phyloP scores from a whole-genome alignment of 2,329 filamentous ascomycete genomes.

The Pseudonectria foliicola region DNA sequence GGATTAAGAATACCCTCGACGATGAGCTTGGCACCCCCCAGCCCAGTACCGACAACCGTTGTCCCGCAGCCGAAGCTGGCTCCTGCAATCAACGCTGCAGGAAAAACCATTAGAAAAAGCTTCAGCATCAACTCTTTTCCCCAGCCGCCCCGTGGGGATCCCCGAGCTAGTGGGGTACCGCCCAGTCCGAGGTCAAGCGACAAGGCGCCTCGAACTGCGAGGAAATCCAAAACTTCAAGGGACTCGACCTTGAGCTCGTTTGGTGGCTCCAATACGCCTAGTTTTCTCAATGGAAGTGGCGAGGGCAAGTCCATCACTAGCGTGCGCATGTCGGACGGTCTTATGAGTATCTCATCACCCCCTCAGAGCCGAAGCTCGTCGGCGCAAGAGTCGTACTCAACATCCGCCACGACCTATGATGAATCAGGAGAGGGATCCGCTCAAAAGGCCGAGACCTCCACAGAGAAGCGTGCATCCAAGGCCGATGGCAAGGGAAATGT shows the following conservation, averaged over 20 bases:
- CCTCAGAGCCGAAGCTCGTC: slow-evolving; percentile 88
- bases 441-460: slow-evolving; percentile 23
- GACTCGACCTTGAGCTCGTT: slow-evolving; percentile 45
- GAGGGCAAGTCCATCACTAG: slow-evolving; percentile 68
- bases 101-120: slow-evolving; percentile 72
- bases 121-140: slow-evolving; percentile 94
- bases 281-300: slow-evolving; percentile 69
- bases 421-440: slow-evolving; percentile 56
- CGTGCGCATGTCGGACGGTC: slow-evolving; percentile 63
- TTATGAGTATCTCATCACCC: slow-evolving; percentile 72
- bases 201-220: slow-evolving; percentile 34
- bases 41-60: slow-evolving; percentile 45
- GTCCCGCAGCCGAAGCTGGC: slow-evolving; percentile 50
- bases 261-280: slow-evolving; percentile 49
- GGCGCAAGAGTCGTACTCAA: slow-evolving; percentile 85
- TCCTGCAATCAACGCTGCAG: slow-evolving; percentile 49
- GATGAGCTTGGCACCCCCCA: slow-evolving; percentile 43
- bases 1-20: slow-evolving; percentile 54
- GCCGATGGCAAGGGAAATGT: slow-evolving; percentile 86
- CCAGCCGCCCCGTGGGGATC: slow-evolving; percentile 68
- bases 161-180: slow-evolving; percentile 52
- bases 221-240: slow-evolving; percentile 50
- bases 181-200: slow-evolving; percentile 53
- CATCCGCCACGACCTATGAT: slow-evolving; percentile 82
- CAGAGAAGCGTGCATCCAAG: slow-evolving; percentile 46